Evolutionary conservation across 495 filamentous ascomycete genomes (phyloP).

Genomic region (Talaromyces proteolyticus): DNA sequence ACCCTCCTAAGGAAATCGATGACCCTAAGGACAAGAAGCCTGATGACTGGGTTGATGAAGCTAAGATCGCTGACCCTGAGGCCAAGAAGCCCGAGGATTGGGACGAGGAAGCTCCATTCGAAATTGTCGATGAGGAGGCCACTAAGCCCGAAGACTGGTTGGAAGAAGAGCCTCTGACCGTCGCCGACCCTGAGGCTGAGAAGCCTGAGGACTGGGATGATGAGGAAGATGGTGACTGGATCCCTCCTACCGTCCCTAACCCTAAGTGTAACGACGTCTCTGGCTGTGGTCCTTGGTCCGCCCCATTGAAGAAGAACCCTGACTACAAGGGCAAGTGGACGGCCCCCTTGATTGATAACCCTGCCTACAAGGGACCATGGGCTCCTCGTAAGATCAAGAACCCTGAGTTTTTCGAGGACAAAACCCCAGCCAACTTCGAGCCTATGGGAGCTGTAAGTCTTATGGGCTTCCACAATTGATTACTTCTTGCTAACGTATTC

Average conservation of each 20-base stretch:
- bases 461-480: too few species aligned
- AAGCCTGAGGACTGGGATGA: conserved; percentile 99
- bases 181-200: conserved; percentile 93
- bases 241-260: conserved; percentile 89
- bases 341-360: conserved; percentile 93
- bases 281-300: conserved; percentile 91
- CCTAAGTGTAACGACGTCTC: conserved; percentile 91
- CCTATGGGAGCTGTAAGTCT: conserved; percentile 89
- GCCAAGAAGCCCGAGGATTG: conserved; percentile 97
- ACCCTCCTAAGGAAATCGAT: conserved; percentile 94
- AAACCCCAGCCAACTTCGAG: conserved; percentile 93
- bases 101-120: conserved; percentile 97
- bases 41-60: conserved; percentile 89
- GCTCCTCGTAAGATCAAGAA: conserved; percentile 93
- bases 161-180: conserved; percentile 76
- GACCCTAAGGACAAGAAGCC: conserved; percentile 96
- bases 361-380: conserved; percentile 96
- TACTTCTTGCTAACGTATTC: too few species aligned
- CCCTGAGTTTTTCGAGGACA: conserved; percentile 97
- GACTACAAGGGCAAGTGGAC: conserved; percentile 99
- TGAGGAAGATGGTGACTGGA: conserved; percentile 99
- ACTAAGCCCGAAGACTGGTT: conserved; percentile 94
- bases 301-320: conserved; percentile 92
- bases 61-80: conserved; percentile 83
- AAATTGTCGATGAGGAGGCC: conserved; percentile 91